Conservation (phyloP, 805 yeast species). For the Ogataea populi-albae region DNA sequence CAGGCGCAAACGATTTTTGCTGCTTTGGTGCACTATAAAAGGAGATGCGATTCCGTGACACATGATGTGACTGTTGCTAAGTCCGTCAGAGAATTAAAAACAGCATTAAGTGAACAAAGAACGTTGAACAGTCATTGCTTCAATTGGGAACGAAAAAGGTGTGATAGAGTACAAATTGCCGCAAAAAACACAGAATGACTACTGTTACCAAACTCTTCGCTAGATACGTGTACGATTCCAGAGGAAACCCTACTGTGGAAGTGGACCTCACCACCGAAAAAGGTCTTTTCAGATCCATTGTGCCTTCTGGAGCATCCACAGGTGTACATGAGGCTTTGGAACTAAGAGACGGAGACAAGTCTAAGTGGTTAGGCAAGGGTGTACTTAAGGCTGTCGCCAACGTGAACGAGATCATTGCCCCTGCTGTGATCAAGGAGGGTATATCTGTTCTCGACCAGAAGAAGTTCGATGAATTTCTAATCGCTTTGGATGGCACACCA, state of each 20-base stretch:
- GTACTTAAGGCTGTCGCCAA: conserved; percentile 94
- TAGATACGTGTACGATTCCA: conserved; percentile 98
- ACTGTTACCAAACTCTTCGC: conserved; percentile 85
- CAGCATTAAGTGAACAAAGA: no score
- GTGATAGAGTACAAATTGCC: conserved; percentile 3
- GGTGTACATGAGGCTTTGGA: conserved; percentile 99
- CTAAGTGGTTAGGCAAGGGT: conserved; percentile 99
- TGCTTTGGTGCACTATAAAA: no score
- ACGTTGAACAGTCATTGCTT: no score
- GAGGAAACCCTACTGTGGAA: conserved; percentile 99
- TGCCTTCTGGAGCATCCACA: conserved; percentile 99
- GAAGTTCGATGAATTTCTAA: conserved; percentile 81
- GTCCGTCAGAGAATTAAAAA: no score
- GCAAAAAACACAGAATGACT: conserved; percentile 26
- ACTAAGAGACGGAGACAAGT: conserved; percentile 96
- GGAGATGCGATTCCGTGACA: no score
- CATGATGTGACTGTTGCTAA: no score
- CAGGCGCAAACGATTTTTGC: no score
- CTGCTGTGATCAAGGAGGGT: conserved; percentile 80
- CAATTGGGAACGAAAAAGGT: conserved; percentile 8
- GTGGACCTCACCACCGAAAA: conserved; percentile 91
- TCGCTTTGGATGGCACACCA: conserved; percentile 90
- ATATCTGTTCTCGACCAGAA: conserved; percentile 84
- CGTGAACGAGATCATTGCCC: conserved; percentile 93
- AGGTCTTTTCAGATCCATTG: conserved; percentile 95